These are phyloP conservation scores for Chrysoporthe austroafricana DNA, from an alignment of 2,329 filamentous ascomycete species.

Conservation along the genomic window DNA sequence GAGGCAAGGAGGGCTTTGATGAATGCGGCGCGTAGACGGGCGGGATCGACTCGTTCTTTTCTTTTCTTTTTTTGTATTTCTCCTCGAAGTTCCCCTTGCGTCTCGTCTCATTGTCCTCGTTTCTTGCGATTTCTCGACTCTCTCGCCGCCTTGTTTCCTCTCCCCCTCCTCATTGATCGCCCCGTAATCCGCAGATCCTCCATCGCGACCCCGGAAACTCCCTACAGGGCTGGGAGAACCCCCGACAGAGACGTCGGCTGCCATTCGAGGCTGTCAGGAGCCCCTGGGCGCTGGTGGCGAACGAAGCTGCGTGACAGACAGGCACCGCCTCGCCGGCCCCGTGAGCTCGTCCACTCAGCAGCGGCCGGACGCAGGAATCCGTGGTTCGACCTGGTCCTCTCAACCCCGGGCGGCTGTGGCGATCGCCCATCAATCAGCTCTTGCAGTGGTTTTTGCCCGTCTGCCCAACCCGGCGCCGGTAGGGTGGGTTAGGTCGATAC, in stretches of 20 bases:
- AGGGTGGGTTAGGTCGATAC: conserved; percentile 21
- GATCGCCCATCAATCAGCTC: not conserved
- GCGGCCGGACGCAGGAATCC: not conserved
- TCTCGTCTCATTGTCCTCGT: not conserved
- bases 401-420: not conserved
- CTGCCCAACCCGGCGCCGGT: too few species aligned
- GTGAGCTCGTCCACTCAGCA: conserved; percentile 5
- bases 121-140: not conserved
- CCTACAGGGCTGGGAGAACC: not conserved
- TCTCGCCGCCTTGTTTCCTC: not conserved
- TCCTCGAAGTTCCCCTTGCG: not conserved
- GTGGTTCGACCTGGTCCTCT: conserved; percentile 1
- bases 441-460: too few species aligned
- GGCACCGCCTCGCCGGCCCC: not conserved
- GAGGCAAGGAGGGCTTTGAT: not conserved
- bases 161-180: not conserved
- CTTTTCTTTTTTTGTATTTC: conserved; percentile 1
- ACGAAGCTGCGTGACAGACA: not conserved
- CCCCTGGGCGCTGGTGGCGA: conserved; percentile 2
- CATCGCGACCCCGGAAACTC: not conserved
- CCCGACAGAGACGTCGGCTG: not conserved
- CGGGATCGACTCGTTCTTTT: not conserved
- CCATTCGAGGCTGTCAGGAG: not conserved
- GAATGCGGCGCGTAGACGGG: conserved; percentile 7
- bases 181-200: not conserved